Evolutionary conservation across 208 protist genomes (phyloP).

Genomic region (Lotmaria passim): DNA sequence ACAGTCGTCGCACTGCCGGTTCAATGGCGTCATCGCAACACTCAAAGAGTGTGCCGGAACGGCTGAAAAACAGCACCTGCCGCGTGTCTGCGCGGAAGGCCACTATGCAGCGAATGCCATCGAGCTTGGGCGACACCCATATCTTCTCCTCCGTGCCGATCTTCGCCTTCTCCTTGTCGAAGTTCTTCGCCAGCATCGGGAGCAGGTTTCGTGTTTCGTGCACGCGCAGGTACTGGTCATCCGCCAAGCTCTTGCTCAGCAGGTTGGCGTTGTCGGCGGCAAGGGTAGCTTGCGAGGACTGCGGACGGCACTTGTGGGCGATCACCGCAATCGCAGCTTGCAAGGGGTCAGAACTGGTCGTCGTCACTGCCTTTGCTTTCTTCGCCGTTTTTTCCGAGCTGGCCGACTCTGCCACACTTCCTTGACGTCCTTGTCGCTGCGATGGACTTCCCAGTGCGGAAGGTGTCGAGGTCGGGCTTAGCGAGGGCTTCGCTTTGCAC

Average conservation of each 20-base stretch:
- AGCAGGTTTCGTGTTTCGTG: slow-evolving; percentile 74
- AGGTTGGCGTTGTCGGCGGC: slow-evolving; percentile 60
- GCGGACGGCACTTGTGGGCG: slow-evolving; percentile 62
- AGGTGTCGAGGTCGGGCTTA: background rate
- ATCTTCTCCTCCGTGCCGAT: slow-evolving; percentile 61
- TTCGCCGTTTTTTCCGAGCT: slow-evolving; percentile 4
- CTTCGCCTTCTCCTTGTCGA: slow-evolving; percentile 59
- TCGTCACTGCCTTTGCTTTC: background rate
- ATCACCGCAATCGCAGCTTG: slow-evolving; percentile 12
- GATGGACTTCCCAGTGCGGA: background rate
- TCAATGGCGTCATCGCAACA: slow-evolving; percentile 82
- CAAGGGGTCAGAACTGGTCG: background rate
- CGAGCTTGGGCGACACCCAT: slow-evolving; percentile 87
- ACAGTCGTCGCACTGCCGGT: slow-evolving; percentile 59
- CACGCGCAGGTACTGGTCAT: slow-evolving; percentile 63
- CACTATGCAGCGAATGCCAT: slow-evolving; percentile 89
- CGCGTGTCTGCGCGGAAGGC: slow-evolving; percentile 61
- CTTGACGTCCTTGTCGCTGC: background rate
- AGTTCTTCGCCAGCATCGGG: slow-evolving; percentile 91
- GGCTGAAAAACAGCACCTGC: slow-evolving; percentile 79
- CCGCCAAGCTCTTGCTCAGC: slow-evolving; percentile 76
- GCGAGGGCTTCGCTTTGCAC: slow-evolving; percentile 51
- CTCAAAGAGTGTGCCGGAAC: slow-evolving; percentile 86
- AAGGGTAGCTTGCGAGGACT: slow-evolving; percentile 45
- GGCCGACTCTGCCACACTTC: background rate